Evolutionary conservation across 768 basidiomycete genomes (phyloP).

Genomic region (Tephrocybe sp.): DNA sequence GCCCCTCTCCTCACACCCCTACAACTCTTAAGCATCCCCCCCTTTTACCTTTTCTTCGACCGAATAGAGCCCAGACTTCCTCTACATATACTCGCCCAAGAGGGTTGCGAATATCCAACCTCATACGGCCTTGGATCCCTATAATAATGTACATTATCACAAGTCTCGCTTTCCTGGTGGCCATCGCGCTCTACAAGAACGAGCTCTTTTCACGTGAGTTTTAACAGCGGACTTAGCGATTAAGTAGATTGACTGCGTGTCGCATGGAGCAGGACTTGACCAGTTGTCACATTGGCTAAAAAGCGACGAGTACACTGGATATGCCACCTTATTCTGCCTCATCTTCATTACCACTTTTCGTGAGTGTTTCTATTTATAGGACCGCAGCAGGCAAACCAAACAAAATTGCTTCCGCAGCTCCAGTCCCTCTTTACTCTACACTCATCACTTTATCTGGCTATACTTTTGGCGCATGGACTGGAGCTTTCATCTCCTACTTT

Average conservation of each 20-base stretch:
- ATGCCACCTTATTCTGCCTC: slow-evolving; percentile 75
- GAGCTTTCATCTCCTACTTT: slow-evolving; percentile 84
- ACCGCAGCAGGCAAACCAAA: background rate
- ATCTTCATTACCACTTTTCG: slow-evolving; percentile 89
- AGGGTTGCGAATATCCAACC: slow-evolving; percentile 52
- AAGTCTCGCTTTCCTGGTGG: slow-evolving; percentile 73
- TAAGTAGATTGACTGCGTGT: background rate
- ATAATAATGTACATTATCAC: slow-evolving; percentile 76
- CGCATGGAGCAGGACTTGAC: slow-evolving; percentile 63
- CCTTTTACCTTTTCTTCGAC: slow-evolving; percentile 15
- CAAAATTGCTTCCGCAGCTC: slow-evolving; percentile 50
- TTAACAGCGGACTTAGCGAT: background rate
- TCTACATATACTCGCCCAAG: slow-evolving; percentile 44
- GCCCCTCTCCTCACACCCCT: slow-evolving; percentile 8
- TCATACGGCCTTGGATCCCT: slow-evolving; percentile 76
- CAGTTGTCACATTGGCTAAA: slow-evolving; percentile 77
- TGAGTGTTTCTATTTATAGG: slow-evolving; percentile 41
- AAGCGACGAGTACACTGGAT: slow-evolving; percentile 69
- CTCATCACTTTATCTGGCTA: slow-evolving; percentile 92
- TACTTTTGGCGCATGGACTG: slow-evolving; percentile 82
- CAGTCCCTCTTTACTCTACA: slow-evolving; percentile 90
- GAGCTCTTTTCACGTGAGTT: slow-evolving; percentile 80
- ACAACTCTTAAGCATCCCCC: slow-evolving; percentile 16
- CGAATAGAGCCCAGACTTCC: slow-evolving; percentile 19
- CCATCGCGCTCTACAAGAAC: slow-evolving; percentile 81